phyloP scores from a whole-genome alignment of 805 yeast genomes.

The Vanderwaltozyma yarrowii region DNA sequence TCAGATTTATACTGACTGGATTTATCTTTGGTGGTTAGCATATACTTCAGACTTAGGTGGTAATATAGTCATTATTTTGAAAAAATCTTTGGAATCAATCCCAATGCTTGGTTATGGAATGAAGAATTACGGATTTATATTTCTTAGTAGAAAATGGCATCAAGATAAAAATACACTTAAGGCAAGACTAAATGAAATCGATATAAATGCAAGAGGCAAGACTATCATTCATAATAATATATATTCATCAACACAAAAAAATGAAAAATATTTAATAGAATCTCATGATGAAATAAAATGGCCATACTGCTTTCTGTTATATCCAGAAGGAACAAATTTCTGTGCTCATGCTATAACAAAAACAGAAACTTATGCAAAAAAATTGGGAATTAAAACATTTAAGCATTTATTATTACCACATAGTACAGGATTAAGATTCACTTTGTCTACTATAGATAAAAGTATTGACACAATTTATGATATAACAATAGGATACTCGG shows the following conservation, averaged over 20 bases:
- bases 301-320: slow-evolving; percentile 65
- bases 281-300: slow-evolving; percentile 21
- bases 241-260: slow-evolving; percentile 17
- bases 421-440: slow-evolving; percentile 63
- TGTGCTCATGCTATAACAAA: slow-evolving; percentile 51
- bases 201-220: slow-evolving; percentile 51
- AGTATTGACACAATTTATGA: slow-evolving; percentile 61
- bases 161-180: slow-evolving; percentile 52
- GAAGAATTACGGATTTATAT: slow-evolving; percentile 66
- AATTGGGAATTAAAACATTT: slow-evolving; percentile 39
- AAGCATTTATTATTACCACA: slow-evolving; percentile 73
- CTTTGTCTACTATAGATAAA: slow-evolving; percentile 44
- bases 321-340: slow-evolving; percentile 92
- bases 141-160: slow-evolving; percentile 81
- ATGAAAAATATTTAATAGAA: slow-evolving; percentile 21
- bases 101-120: slow-evolving; percentile 85
- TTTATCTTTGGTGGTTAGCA: slow-evolving; percentile 76
- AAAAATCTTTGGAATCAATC: slow-evolving; percentile 55
- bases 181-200: slow-evolving; percentile 44
- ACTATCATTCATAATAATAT: slow-evolving; percentile 33
- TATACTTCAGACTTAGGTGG: slow-evolving; percentile 60
- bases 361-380: slow-evolving; percentile 48
- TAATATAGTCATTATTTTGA: slow-evolving; percentile 61
- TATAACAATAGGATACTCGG: slow-evolving; percentile 74
- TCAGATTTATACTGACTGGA: slow-evolving; percentile 92